These are phyloP conservation scores for Yamadazyma sp. DNA, from an alignment of 1,139 yeast genomes.

Conservation along the genomic window DNA sequence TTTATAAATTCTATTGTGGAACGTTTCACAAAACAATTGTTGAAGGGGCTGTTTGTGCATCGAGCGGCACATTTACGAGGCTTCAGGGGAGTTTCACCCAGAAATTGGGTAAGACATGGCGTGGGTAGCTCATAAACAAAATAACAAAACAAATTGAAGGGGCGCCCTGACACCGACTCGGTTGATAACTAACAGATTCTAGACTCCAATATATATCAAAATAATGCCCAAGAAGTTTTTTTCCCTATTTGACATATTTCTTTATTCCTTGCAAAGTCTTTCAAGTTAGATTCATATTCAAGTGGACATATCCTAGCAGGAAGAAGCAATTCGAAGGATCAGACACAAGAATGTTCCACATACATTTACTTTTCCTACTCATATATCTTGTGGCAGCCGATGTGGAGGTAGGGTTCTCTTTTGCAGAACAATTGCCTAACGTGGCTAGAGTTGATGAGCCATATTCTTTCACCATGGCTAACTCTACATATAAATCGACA, in stretches of 20 bases:
- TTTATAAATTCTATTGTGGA: conserved; percentile 1
- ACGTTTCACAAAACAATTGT: conserved; percentile 1
- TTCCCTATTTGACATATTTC: neutral
- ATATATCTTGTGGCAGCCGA: conserved; percentile 17
- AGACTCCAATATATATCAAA: conserved; percentile 4
- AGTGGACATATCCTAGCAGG: too few relatives aligned
- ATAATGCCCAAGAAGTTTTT: conserved; percentile 1
- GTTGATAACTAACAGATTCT: neutral
- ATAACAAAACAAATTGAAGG: neutral
- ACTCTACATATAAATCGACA: conserved; percentile 64
- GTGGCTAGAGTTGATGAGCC: conserved; percentile 70
- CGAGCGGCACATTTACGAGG: neutral
- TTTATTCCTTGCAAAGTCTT: neutral
- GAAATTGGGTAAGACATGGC: neutral
- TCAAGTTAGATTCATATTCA: neutral
- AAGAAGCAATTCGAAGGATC: neutral
- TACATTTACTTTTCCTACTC: conserved; percentile 11
- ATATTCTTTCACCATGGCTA: conserved; percentile 69
- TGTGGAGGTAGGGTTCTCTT: conserved; percentile 70
- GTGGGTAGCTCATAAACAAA: conserved; percentile 1
- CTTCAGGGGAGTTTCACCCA: neutral
- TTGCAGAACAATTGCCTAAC: conserved; percentile 80
- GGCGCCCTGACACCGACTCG: conserved; percentile 1
- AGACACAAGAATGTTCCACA: conserved; percentile 5
- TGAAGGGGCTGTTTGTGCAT: conserved; percentile 1